Percentiles rank a stretch among this genome's conserved stretches.
These are phyloP conservation scores for Meyerozyma athensensis DNA, from an alignment of 1,139 yeast genomes.

Conservation along the genomic window DNA sequence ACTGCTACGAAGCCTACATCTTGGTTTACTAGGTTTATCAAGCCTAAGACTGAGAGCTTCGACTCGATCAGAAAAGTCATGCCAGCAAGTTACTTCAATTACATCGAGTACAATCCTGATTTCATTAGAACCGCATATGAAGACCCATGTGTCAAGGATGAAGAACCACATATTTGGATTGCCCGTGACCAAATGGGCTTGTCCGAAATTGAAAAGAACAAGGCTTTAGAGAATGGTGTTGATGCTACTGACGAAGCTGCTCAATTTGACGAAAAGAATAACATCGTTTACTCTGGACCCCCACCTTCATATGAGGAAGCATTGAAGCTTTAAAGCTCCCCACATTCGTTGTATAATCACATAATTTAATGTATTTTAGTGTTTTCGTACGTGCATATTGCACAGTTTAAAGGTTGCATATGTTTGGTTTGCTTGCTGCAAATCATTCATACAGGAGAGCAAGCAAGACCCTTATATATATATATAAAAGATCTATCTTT, in stretches of 20 bases:
- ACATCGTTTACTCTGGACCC: conserved; percentile 48
- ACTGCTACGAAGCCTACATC: conserved; percentile 16
- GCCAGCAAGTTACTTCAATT: conserved; percentile 40
- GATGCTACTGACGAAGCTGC: conserved; percentile 59
- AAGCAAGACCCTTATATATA: not conserved
- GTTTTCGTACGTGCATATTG: conserved; percentile 2
- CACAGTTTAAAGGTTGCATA: too few species aligned
- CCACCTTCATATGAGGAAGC: conserved; percentile 58
- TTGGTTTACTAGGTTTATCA: conserved; percentile 34
- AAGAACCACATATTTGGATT: conserved; percentile 66
- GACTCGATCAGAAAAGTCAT: conserved; percentile 33
- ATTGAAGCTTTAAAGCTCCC: conserved; percentile 25
- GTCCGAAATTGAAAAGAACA: conserved; percentile 53
- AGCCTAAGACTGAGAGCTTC: conserved; percentile 36
- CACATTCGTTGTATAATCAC: conserved; percentile 1
- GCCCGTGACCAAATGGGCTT: conserved; percentile 68
- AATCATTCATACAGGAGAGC: conserved; percentile 1
- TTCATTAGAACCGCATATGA: conserved; percentile 53
- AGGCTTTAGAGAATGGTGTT: conserved; percentile 52
- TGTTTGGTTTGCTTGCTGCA: not conserved
- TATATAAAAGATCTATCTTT: too few species aligned
- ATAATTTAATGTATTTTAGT: conserved; percentile 1
- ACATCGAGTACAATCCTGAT: conserved; percentile 39
- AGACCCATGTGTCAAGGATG: conserved; percentile 58
- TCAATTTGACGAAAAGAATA: conserved; percentile 51